phyloP scores from a whole-genome alignment of 2,329 filamentous ascomycete species.

The Hypomyces perniciosus region DNA sequence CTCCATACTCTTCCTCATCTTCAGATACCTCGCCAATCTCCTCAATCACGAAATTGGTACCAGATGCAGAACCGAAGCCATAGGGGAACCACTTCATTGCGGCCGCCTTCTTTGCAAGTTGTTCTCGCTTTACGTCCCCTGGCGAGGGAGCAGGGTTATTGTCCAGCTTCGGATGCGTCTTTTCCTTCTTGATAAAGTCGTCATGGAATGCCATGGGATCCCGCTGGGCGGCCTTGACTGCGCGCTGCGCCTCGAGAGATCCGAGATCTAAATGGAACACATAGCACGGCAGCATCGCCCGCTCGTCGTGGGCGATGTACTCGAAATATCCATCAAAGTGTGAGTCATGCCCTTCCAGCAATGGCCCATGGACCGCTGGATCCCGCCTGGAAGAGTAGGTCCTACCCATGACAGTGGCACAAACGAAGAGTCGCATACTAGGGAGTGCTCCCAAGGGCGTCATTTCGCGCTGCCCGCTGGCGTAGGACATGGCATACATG shows the following conservation, averaged over 20 bases:
- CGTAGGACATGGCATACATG: slow-evolving; percentile 33
- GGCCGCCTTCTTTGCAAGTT: slow-evolving; percentile 32
- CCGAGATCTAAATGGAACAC: slow-evolving; percentile 40
- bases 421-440: slow-evolving; percentile 38
- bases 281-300: slow-evolving; percentile 39
- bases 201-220: slow-evolving; percentile 10
- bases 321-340: slow-evolving; percentile 34
- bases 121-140: slow-evolving; percentile 31
- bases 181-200: not conserved
- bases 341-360: slow-evolving; percentile 27
- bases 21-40: slow-evolving; percentile 37
- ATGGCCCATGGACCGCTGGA: slow-evolving; percentile 14
- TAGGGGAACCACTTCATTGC: slow-evolving; percentile 43
- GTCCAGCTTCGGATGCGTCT: slow-evolving; percentile 10
- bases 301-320: slow-evolving; percentile 38
- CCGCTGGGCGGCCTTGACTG: slow-evolving; percentile 9
- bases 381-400: slow-evolving; percentile 21
- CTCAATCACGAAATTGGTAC: slow-evolving; percentile 38
- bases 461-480: slow-evolving; percentile 21
- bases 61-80: slow-evolving; percentile 38
- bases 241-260: slow-evolving; percentile 24
- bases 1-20: slow-evolving; percentile 38
- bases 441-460: slow-evolving; percentile 27
- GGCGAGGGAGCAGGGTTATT: slow-evolving; percentile 15
- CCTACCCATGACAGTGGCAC: slow-evolving; percentile 41